phyloP scores from a whole-genome alignment of 2,329 filamentous ascomycete genomes.

The Penicillium palitans region DNA sequence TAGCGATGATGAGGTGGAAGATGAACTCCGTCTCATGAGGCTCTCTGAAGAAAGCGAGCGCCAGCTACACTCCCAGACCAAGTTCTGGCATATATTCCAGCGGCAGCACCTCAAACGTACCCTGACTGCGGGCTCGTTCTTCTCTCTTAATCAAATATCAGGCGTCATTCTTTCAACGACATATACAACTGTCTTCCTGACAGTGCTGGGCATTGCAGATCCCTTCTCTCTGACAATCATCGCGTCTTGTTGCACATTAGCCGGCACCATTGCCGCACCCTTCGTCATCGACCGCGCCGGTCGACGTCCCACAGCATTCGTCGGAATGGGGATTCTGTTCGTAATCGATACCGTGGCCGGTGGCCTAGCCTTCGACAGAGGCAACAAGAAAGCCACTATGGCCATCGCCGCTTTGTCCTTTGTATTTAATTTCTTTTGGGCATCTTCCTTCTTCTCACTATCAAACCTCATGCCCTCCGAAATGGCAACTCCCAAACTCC shows the following conservation, averaged over 20 bases:
- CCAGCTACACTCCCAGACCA: conserved; percentile 25
- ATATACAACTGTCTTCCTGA: conserved; percentile 42
- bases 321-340: conserved; percentile 37
- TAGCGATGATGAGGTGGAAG: conserved; percentile 32
- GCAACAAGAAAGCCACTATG: conserved; percentile 25
- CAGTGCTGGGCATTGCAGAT: conserved; percentile 34
- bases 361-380: conserved; percentile 33
- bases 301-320: conserved; percentile 38
- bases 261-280: conserved; percentile 39
- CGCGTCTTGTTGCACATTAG: conserved; percentile 38
- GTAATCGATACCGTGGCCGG: conserved; percentile 37
- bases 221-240: conserved; percentile 40
- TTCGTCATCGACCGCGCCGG: conserved; percentile 38
- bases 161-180: conserved; percentile 41
- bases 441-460: conserved; percentile 39
- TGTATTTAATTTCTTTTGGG: conserved; percentile 43
- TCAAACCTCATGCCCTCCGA: conserved; percentile 38
- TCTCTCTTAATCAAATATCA: conserved; percentile 39
- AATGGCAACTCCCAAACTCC: conserved; percentile 40
- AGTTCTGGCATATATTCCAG: conserved; percentile 41
- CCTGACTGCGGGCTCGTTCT: conserved; percentile 38
- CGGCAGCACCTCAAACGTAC: conserved; percentile 38
- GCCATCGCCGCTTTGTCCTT: conserved; percentile 37
- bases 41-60: conserved; percentile 30
- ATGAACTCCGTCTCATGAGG: conserved; percentile 36